These are phyloP conservation scores for Talaromyces amestolkiae DNA, from an alignment of 2,329 filamentous ascomycete genomes.

Conservation along the genomic window DNA sequence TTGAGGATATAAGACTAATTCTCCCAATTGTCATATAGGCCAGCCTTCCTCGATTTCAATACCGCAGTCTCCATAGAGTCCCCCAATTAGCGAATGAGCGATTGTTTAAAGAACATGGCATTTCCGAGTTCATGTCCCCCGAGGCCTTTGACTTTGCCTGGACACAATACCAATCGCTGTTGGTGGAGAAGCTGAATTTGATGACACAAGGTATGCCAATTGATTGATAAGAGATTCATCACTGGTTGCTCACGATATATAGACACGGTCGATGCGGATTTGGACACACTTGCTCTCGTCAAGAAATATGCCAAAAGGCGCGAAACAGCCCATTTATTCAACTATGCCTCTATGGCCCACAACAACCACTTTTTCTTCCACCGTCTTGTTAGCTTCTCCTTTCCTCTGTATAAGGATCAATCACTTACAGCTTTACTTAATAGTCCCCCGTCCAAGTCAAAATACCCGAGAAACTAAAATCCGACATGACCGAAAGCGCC, in stretches of 20 bases:
- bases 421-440: background rate
- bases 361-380: conserved; percentile 69
- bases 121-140: conserved; percentile 69
- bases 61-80: conserved; percentile 44
- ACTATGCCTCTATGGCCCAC: conserved; percentile 92
- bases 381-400: conserved; percentile 37
- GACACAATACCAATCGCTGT: conserved; percentile 73
- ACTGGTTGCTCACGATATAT: conserved; percentile 6
- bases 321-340: conserved; percentile 76
- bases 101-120: conserved; percentile 50
- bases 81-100: conserved; percentile 50
- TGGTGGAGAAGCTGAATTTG: conserved; percentile 73
- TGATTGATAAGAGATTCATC: background rate
- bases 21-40: conserved; percentile 27
- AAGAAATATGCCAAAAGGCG: conserved; percentile 77
- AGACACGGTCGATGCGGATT: conserved; percentile 65
- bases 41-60: conserved; percentile 38
- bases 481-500: conserved; percentile 68
- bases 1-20: background rate
- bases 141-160: conserved; percentile 74
- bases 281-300: conserved; percentile 64
- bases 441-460: conserved; percentile 44
- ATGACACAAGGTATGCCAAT: conserved; percentile 62
- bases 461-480: conserved; percentile 58
- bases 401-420: no score